Evolutionary conservation across 345 rosid species (phyloP).

Genomic region (Pistacia atlantica): DNA sequence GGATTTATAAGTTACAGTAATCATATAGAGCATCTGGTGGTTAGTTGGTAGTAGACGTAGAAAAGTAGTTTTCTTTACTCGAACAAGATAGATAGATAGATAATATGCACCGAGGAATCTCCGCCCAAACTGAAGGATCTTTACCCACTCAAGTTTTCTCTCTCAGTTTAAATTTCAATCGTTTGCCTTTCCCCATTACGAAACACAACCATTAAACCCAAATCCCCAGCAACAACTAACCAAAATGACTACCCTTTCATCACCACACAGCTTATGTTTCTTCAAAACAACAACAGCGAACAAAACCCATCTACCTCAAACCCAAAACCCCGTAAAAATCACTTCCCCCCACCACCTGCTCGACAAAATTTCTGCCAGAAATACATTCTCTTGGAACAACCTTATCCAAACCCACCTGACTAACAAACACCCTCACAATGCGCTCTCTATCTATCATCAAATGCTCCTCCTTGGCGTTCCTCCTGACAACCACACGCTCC

Average conservation of each 20-base stretch:
- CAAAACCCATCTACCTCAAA: neutral
- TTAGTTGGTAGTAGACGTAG: too few species aligned
- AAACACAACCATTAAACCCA: neutral
- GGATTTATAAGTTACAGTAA: too few species aligned
- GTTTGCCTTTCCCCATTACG: neutral
- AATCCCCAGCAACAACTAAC: too few species aligned
- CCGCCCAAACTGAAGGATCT: too few species aligned
- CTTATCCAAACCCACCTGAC: conserved; percentile 43
- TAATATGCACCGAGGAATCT: too few species aligned
- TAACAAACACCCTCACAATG: conserved; percentile 23
- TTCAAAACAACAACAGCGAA: neutral
- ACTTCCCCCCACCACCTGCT: conserved; percentile 34
- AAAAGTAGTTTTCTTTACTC: too few species aligned
- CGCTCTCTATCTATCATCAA: conserved; percentile 37
- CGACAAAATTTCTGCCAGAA: conserved; percentile 45
- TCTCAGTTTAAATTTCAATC: neutral
- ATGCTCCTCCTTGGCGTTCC: conserved; percentile 49
- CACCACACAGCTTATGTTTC: neutral
- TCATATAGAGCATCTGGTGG: too few species aligned
- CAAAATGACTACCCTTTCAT: conserved; percentile 21
- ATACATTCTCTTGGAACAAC: conserved; percentile 45
- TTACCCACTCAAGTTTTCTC: too few species aligned
- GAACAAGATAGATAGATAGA: too few species aligned
- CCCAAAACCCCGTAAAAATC: neutral
- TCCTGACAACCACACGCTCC: conserved; percentile 48